phyloP scores from a whole-genome alignment of 2,329 filamentous ascomycete species.

The Fusarium chuoi region DNA sequence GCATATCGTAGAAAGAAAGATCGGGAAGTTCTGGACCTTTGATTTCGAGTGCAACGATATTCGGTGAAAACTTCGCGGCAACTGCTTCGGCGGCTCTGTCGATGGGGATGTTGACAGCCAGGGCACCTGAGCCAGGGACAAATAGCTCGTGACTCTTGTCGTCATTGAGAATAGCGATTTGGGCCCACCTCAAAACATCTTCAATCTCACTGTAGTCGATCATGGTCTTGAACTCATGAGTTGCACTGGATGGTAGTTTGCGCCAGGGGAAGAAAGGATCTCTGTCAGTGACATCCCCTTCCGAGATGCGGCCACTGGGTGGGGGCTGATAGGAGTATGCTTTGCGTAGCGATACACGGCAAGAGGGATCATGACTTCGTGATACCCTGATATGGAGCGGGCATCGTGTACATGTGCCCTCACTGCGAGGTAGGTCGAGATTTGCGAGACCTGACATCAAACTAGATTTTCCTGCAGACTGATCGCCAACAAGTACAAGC shows the following conservation, averaged over 20 bases:
- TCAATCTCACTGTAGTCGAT: constrained; percentile 71
- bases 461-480: constrained; percentile 84
- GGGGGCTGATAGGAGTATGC: constrained; percentile 68
- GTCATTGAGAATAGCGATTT: constrained; percentile 81
- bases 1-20: constrained; percentile 85
- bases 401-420: constrained; percentile 81
- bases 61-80: constrained; percentile 80
- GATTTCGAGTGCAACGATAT: constrained; percentile 81
- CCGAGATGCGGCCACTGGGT: constrained; percentile 51
- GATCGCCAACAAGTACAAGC: constrained; percentile 85
- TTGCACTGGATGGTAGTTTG: constrained; percentile 55
- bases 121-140: constrained; percentile 60
- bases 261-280: constrained; percentile 75
- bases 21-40: constrained; percentile 76
- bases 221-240: constrained; percentile 72
- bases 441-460: constrained; percentile 73
- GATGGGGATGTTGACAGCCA: constrained; percentile 50
- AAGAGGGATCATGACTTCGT: constrained; percentile 70
- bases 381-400: constrained; percentile 82
- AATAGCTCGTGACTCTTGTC: constrained; percentile 62
- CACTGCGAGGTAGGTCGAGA: constrained; percentile 76
- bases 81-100: constrained; percentile 54
- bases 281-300: constrained; percentile 58
- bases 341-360: constrained; percentile 71
- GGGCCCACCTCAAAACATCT: constrained; percentile 76